phyloP scores from a whole-genome alignment of 2,329 filamentous ascomycete genomes.

The Botrytis galanthina region DNA sequence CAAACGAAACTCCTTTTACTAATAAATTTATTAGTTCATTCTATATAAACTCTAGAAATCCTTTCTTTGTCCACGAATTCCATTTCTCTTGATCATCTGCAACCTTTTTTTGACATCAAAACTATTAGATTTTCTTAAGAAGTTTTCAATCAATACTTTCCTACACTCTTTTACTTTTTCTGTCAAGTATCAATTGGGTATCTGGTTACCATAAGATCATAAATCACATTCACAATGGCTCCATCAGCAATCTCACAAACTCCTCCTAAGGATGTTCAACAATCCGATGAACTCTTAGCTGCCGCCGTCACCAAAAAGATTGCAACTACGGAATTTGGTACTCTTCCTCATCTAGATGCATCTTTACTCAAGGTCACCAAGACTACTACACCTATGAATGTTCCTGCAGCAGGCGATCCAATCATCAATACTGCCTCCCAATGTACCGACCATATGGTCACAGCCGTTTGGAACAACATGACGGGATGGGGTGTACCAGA shows the following conservation, averaged over 20 bases:
- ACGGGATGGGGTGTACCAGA: constrained; percentile 72
- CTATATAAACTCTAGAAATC: constrained; percentile 1
- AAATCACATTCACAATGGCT: constrained; percentile 42
- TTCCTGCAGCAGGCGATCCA: constrained; percentile 49
- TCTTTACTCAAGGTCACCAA: constrained; percentile 58
- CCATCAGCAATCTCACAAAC: constrained; percentile 45
- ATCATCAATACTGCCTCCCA: constrained; percentile 35
- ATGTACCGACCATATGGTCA: constrained; percentile 84
- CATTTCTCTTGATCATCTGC: background rate
- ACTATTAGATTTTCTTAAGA: background rate
- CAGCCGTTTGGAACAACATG: constrained; percentile 62
- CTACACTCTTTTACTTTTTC: constrained; percentile 8
- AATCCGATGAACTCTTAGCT: constrained; percentile 52
- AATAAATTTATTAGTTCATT: background rate
- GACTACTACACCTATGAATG: constrained; percentile 50
- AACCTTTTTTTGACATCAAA: background rate
- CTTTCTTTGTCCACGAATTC: constrained; percentile 5
- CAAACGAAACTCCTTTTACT: background rate
- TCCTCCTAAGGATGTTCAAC: constrained; percentile 41
- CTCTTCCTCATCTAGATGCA: constrained; percentile 50
- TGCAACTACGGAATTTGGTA: constrained; percentile 50
- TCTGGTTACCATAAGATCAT: background rate
- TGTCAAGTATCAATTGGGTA: background rate
- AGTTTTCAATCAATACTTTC: background rate
- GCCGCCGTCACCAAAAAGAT: constrained; percentile 51